Percentiles rank a stretch among this genome's conserved stretches.
Evolutionary conservation across 352 stramenopile species (phyloP).

Genomic region (Phytophthora cactorum): DNA sequence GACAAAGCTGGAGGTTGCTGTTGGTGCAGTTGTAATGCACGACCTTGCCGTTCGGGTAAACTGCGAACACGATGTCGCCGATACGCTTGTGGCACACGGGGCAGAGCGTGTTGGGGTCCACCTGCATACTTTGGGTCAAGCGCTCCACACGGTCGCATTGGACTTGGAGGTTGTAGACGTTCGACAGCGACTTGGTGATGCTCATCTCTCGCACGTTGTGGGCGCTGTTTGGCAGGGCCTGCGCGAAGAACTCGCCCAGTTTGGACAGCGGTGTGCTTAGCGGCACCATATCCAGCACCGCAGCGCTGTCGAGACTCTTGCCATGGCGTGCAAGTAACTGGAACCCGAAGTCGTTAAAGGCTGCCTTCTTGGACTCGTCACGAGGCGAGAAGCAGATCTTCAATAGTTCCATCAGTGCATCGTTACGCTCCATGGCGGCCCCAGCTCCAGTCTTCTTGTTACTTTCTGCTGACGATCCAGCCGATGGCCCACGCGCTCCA

Average conservation of each 20-base stretch:
- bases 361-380: constrained; percentile 81
- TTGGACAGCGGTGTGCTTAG: constrained; percentile 77
- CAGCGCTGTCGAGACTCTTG: constrained; percentile 77
- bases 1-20: constrained; percentile 80
- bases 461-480: constrained; percentile 20
- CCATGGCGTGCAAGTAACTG: constrained; percentile 79
- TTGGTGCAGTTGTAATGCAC: constrained; percentile 92
- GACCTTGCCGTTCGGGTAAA: constrained; percentile 87
- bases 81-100: constrained; percentile 88
- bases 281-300: constrained; percentile 73
- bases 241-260: constrained; percentile 85
- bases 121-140: constrained; percentile 79
- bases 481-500: constrained; percentile 40
- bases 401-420: constrained; percentile 76
- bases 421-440: constrained; percentile 58
- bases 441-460: constrained; percentile 49
- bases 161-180: constrained; percentile 91
- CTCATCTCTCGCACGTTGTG: constrained; percentile 86
- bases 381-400: constrained; percentile 82
- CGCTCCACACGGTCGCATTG: constrained; percentile 87
- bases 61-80: constrained; percentile 88
- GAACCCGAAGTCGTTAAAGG: constrained; percentile 83
- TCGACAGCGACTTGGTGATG: constrained; percentile 84
- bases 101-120: constrained; percentile 82
- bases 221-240: constrained; percentile 77